Conservation (phyloP, 495 filamentous ascomycete genomes). For the Penicillium robsamsonii region DNA sequence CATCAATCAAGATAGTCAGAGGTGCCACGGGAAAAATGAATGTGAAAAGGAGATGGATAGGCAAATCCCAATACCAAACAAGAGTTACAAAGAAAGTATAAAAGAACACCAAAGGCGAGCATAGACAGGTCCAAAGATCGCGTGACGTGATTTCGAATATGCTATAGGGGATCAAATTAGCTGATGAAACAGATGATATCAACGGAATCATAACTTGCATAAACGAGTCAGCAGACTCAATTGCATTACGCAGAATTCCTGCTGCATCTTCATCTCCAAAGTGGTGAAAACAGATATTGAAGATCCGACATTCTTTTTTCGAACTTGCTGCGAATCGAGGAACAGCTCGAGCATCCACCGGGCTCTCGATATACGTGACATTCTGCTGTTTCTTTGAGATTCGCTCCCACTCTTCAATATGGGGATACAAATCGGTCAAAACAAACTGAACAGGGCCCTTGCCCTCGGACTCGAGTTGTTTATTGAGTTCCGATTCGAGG, state of each 20-base stretch:
- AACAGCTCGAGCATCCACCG: conserved; percentile 61
- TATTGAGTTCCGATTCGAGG: conserved; percentile 59
- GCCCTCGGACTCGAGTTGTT: conserved; percentile 27
- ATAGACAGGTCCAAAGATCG: conserved; percentile 48
- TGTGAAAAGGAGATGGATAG: conserved; percentile 59
- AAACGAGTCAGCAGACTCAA: conserved; percentile 63
- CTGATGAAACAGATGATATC: not conserved
- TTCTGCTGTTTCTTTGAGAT: conserved; percentile 48
- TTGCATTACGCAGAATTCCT: conserved; percentile 57
- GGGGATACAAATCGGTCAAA: conserved; percentile 68
- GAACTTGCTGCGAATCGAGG: conserved; percentile 4
- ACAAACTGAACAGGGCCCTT: conserved; percentile 55
- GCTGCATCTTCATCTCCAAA: conserved; percentile 62
- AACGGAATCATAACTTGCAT: conserved; percentile 37
- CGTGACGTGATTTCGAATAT: conserved; percentile 75
- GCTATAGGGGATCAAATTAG: conserved; percentile 23
- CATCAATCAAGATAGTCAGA: conserved; percentile 64
- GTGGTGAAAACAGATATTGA: conserved; percentile 75
- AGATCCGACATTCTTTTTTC: conserved; percentile 56
- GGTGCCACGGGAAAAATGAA: conserved; percentile 64
- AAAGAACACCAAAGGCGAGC: conserved; percentile 53
- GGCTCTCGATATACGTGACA: conserved; percentile 52
- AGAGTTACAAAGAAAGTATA: conserved; percentile 54
- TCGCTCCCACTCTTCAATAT: conserved; percentile 58
- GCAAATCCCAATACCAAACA: conserved; percentile 60